phyloP scores from a whole-genome alignment of 2,329 filamentous ascomycete species.

The Diaporthe sp. region DNA sequence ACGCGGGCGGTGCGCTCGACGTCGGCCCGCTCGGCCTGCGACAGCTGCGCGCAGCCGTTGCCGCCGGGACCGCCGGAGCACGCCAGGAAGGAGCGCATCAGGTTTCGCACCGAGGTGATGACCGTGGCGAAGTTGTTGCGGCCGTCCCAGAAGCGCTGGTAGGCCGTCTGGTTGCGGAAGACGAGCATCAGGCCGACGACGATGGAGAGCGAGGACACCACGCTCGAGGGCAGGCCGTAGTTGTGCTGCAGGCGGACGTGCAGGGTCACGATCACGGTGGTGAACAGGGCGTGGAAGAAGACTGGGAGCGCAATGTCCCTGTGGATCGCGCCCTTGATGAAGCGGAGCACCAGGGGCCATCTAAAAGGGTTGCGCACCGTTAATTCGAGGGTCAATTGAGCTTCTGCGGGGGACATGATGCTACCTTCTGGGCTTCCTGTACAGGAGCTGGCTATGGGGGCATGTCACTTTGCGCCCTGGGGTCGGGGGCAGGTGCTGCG shows the following conservation, averaged over 20 bases:
- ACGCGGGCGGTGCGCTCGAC: slow-evolving; percentile 33
- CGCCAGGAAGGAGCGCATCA: slow-evolving; percentile 30
- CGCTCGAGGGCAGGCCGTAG: slow-evolving; percentile 30
- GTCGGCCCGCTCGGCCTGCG: slow-evolving; percentile 5
- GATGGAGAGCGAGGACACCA: slow-evolving; percentile 34
- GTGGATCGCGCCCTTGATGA: slow-evolving; percentile 36
- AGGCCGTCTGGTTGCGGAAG: slow-evolving; percentile 37
- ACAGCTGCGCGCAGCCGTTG: background rate
- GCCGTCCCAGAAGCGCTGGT: slow-evolving; percentile 37
- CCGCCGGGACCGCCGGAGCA: slow-evolving; percentile 26
- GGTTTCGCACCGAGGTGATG: slow-evolving; percentile 23
- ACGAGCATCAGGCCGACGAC: slow-evolving; percentile 36
- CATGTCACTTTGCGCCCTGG: slow-evolving; percentile 33
- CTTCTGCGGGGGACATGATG: background rate
- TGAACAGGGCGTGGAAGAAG: slow-evolving; percentile 21
- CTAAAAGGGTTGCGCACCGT: background rate
- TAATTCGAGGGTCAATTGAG: background rate
- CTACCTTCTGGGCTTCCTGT: slow-evolving; percentile 33
- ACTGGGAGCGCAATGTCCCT: slow-evolving; percentile 22
- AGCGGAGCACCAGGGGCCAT: slow-evolving; percentile 36
- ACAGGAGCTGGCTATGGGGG: slow-evolving; percentile 29
- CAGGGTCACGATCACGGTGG: slow-evolving; percentile 22
- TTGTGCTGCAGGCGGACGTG: slow-evolving; percentile 29
- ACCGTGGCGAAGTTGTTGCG: slow-evolving; percentile 32
- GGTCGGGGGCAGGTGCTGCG: slow-evolving; percentile 20